Conservation (phyloP, 1,139 yeast species). For the Kurtzmaniella natalensis region DNA sequence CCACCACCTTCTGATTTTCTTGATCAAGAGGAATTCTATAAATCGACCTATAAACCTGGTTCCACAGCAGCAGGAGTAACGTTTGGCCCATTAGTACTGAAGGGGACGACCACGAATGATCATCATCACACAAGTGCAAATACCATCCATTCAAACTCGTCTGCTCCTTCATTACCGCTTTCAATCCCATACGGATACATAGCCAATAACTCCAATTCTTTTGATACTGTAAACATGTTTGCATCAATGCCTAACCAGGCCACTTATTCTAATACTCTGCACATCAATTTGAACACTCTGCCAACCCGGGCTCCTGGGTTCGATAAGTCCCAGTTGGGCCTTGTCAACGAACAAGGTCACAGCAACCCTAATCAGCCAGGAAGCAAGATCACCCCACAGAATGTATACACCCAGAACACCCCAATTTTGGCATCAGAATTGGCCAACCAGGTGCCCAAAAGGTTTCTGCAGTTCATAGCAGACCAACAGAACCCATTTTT, state of each 20-base stretch:
- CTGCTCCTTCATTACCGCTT: slow-evolving; percentile 27
- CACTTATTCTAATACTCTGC: slow-evolving; percentile 24
- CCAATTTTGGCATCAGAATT: slow-evolving; percentile 3
- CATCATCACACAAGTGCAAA: slow-evolving; percentile 5
- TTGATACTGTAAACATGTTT: slow-evolving; percentile 31
- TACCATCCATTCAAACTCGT: no score
- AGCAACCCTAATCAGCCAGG: not conserved
- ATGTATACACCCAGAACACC: not conserved
- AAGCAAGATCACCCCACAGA: not conserved
- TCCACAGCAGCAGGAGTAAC: not conserved
- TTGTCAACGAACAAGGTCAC: not conserved
- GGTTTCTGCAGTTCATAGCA: slow-evolving; percentile 39
- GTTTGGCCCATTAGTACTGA: not conserved
- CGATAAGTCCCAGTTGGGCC: no score
- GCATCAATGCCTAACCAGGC: slow-evolving; percentile 13
- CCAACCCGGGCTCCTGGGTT: not conserved
- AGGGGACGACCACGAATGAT: not conserved
- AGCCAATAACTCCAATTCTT: slow-evolving; percentile 22
- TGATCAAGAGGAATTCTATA: no score
- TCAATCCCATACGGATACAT: slow-evolving; percentile 33
- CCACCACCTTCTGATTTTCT: no score
- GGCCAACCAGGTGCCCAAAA: slow-evolving; percentile 35
- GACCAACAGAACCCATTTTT: slow-evolving; percentile 32
- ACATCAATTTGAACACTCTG: slow-evolving; percentile 10
- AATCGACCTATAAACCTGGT: no score